Base-by-base conservation (phyloP, 2,329 filamentous ascomycete species). In the Apiospora pterosperma region DNA sequence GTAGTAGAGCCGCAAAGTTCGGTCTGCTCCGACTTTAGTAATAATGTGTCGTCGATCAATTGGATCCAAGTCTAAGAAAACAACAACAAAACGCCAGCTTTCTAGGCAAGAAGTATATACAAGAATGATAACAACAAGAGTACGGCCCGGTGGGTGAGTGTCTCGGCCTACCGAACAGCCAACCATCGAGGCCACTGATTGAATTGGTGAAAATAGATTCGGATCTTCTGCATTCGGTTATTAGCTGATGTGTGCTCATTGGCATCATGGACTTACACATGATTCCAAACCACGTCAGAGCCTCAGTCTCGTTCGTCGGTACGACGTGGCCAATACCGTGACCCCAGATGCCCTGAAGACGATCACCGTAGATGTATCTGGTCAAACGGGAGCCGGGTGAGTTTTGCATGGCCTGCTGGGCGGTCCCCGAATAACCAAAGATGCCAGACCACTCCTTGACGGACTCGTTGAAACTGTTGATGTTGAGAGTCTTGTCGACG, bases 371-470 rank as follows among this genome's bases (percentile, higher is more conserved):
- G 36, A 70, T 66, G 64, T 70, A 68, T 25, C 65, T 65, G 11
- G 68, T 70, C 58, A 67, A 71, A 5, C 65, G 67, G 25, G 55
- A 62, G 31, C 48, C 59, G 1, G 70, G 69, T 12, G 63, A 64
- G 62, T 67, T 65, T 11, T 64, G 62, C 42, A 66, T 63, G 21
- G 66, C 67, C 14, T 58, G 64, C 8, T 60, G 55, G 14, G 68
- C 61, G 34, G 34, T 60, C 23, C 65, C 68, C 6, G 58, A 63
- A 55, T 71, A 70, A 12, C 79, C 79, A 38, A 76, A 74, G 5
- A 84, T 75, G 19, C 74, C 73, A 16, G 74, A 74, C 76, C 76
- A 78, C 68, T 78, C 69, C 63, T 77, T 76, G 58, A 78, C 66
- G 11, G 71, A 69, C 64, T 77, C 76, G 12, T 69, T 70, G 14